Evolutionary conservation across 352 stramenopile genomes (phyloP).

Genomic region (Pythium oligandrum): DNA sequence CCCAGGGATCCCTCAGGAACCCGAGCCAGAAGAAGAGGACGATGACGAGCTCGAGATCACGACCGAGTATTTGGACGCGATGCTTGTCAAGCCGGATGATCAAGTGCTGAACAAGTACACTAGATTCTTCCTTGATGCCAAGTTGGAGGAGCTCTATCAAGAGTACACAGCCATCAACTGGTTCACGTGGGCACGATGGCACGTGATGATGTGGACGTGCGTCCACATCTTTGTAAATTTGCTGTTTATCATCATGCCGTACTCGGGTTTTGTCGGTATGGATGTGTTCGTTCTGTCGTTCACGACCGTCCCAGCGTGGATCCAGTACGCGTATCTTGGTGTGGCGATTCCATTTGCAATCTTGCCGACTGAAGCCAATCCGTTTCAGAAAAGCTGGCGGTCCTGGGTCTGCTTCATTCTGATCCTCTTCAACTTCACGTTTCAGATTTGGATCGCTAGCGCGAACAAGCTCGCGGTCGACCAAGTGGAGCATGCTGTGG

Average conservation of each 20-base stretch:
- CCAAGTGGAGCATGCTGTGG: conserved; percentile 35
- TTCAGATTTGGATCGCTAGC: conserved; percentile 71
- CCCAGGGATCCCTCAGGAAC: background rate
- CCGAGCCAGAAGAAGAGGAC: background rate
- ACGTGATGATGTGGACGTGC: conserved; percentile 65
- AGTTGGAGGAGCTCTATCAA: conserved; percentile 77
- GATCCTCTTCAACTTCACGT: conserved; percentile 70
- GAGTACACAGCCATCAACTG: conserved; percentile 83
- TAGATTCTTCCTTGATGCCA: conserved; percentile 68
- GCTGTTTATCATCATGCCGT: conserved; percentile 56
- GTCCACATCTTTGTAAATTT: conserved; percentile 68
- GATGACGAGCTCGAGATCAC: conserved; percentile 30
- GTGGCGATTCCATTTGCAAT: conserved; percentile 70
- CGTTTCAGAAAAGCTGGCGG: conserved; percentile 71
- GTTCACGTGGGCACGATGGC: conserved; percentile 70
- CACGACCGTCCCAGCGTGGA: conserved; percentile 29
- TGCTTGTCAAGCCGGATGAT: conserved; percentile 63
- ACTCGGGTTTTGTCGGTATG: conserved; percentile 56
- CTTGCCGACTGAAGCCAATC: conserved; percentile 58
- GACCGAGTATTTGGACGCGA: conserved; percentile 69
- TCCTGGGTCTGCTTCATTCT: conserved; percentile 72
- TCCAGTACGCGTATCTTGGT: conserved; percentile 71
- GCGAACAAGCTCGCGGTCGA: conserved; percentile 48
- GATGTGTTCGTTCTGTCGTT: conserved; percentile 64
- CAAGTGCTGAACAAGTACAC: conserved; percentile 81